Evolutionary conservation across 2,329 filamentous ascomycete species (phyloP), one percentile per base, ranked within the genome.

Genomic region (Cordyceps militaris): DNA sequence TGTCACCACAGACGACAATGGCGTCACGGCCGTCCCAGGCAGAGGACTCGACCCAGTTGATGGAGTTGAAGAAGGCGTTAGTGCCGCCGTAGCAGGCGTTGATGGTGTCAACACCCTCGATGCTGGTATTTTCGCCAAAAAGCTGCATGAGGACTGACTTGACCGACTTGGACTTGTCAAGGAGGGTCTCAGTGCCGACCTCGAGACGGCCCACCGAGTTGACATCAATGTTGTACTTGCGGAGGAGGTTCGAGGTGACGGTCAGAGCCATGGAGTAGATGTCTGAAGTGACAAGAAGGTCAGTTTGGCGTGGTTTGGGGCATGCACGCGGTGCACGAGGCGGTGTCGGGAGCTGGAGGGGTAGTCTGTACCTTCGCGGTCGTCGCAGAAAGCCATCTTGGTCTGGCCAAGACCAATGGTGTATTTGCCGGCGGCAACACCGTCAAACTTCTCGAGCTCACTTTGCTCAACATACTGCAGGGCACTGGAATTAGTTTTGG

Each of bases 331-430:
- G 44, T 49, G 57, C 32, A 54, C 52, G 56, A 36, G 60, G 57
- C 52, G 32, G 54, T 38, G 51, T 53, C 47, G 43, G 59, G 58
- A 57, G 56, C 58, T 38, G 59, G 50, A 60, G 57, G 53, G 47
- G 53, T 47, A 56, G 47, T 59, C 50, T 78, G 73, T 73, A 91
- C 89, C 89, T 79, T 94, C 89, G 70, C 88, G 85, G 70, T 94
- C 89, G 75, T 94, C 89, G 73, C 89, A 93, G 77, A 94, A 94
- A 79, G 85, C 87, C 89, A 94, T 94, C 78, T 89, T 91, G 71
- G 88, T 93, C 82, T 94, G 89, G 68, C 89, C 89, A 58, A 94
- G 86, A 73, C 89, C 89, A 76, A 94, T 93, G 69, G 89, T 94
- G 81, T 94, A 94, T 78, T 94, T 94, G 65, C 89, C 89, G 58